A percentile compares a stretch with the other conserved stretches of the same genome.
Evolutionary conservation across 768 basidiomycete genomes (phyloP).

Genomic region (Mycena pura): DNA sequence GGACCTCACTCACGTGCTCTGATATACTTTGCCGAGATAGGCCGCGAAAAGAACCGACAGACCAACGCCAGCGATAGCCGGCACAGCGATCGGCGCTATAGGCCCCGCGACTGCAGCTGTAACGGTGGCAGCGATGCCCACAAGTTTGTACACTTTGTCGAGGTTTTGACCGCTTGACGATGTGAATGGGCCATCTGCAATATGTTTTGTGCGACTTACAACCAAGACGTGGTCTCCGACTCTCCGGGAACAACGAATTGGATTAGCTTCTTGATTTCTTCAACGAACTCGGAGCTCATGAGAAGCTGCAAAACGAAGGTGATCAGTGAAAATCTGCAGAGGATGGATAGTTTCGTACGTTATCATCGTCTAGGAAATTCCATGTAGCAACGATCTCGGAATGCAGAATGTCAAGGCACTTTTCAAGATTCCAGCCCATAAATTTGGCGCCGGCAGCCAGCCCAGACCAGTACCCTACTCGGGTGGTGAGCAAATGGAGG

Average conservation of each 20-base stretch:
- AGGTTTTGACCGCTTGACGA: neutral
- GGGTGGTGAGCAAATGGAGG: neutral
- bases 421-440: neutral
- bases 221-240: neutral
- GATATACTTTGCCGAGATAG: neutral
- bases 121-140: neutral
- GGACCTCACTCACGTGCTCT: neutral
- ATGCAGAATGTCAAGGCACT: neutral
- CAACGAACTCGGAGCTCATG: neutral
- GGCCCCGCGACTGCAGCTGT: neutral
- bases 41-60: neutral
- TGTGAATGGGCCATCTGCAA: neutral
- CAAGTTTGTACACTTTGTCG: neutral
- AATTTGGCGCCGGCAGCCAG: neutral
- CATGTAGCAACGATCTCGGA: neutral
- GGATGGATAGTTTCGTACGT: neutral
- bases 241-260: neutral
- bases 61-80: neutral
- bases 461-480: neutral
- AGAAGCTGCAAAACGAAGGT: neutral
- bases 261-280: neutral
- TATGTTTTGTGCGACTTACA: neutral
- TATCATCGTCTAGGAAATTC: neutral
- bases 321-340: neutral
- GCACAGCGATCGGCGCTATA: neutral